A percentile compares a stretch with the other conserved stretches of the same genome.
Conservation (phyloP, 805 yeast species). For the Cyberlindnera subsufficiens region DNA sequence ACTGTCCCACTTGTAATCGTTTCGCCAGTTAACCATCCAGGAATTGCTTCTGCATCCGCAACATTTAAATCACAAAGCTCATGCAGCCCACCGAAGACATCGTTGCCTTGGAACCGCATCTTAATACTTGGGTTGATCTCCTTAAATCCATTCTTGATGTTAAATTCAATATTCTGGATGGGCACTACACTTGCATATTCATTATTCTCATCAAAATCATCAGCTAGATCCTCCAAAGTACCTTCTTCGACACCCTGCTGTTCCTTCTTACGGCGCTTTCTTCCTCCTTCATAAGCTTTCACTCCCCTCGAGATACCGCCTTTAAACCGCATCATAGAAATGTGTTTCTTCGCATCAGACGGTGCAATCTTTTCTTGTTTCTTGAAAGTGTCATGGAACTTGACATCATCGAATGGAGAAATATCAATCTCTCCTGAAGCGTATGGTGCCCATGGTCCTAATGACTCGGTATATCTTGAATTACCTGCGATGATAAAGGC, state of each 20-base stretch:
- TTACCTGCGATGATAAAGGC: slow-evolving; percentile 50
- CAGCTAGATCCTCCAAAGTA: slow-evolving; percentile 17
- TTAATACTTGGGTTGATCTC: slow-evolving; percentile 19
- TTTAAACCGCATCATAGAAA: slow-evolving; percentile 56
- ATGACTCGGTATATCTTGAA: slow-evolving; percentile 53
- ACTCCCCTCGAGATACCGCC: slow-evolving; percentile 38
- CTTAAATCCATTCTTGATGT: slow-evolving; percentile 28
- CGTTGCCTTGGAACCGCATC: slow-evolving; percentile 49
- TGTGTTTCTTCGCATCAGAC: slow-evolving; percentile 26
- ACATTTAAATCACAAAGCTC: slow-evolving; percentile 48
- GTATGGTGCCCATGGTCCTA: slow-evolving; percentile 71
- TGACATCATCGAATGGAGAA: slow-evolving; percentile 48
- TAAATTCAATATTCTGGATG: slow-evolving; percentile 44
- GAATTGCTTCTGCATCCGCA: slow-evolving; percentile 50
- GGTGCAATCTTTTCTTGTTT: slow-evolving; percentile 4
- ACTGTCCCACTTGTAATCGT: slow-evolving; percentile 51
- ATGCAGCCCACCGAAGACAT: slow-evolving; percentile 75
- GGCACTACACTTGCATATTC: slow-evolving; percentile 54
- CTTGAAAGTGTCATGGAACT: slow-evolving; percentile 34
- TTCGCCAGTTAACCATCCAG: slow-evolving; percentile 79
- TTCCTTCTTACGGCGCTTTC: slow-evolving; percentile 15
- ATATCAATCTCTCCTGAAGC: slow-evolving; percentile 64
- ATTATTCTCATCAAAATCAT: slow-evolving; percentile 18
- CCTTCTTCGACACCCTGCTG: slow-evolving; percentile 4
- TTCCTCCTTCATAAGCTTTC: slow-evolving; percentile 33